Evolutionary conservation across 805 yeast genomes (phyloP).

Genomic region (Wickerhamomyces rabaulensis): DNA sequence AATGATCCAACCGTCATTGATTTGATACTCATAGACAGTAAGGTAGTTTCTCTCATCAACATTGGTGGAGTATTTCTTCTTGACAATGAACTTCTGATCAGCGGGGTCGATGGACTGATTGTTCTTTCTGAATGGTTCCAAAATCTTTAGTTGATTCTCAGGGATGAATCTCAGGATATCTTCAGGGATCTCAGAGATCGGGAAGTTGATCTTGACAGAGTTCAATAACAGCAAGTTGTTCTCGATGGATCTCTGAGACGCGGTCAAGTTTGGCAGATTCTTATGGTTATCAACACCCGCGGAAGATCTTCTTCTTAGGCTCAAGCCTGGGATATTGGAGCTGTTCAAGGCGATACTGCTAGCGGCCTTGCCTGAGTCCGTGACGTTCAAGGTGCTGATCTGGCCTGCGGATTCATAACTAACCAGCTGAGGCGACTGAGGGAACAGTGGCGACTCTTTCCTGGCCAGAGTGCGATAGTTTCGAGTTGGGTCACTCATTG

Average conservation of each 20-base stretch:
- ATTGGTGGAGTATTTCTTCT: constrained; percentile 61
- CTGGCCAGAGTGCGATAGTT: constrained; percentile 3
- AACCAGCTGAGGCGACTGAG: neutral
- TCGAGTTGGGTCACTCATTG: neutral
- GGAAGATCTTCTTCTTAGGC: constrained; percentile 4
- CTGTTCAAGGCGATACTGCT: neutral
- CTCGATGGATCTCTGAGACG: constrained; percentile 7
- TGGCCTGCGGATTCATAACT: neutral
- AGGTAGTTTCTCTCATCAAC: constrained; percentile 66
- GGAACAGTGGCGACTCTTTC: constrained; percentile 1
- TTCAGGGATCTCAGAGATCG: constrained; percentile 10
- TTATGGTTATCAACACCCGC: neutral
- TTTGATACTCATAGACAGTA: constrained; percentile 66
- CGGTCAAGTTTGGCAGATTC: neutral
- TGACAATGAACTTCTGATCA: constrained; percentile 9
- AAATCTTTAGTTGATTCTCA: constrained; percentile 14
- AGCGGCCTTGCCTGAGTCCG: neutral
- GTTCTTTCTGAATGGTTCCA: constrained; percentile 1
- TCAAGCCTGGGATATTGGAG: neutral
- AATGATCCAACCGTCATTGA: constrained; percentile 52
- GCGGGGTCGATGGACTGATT: constrained; percentile 1
- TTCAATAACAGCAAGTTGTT: constrained; percentile 14
- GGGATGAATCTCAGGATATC: constrained; percentile 17
- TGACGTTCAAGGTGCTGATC: neutral
- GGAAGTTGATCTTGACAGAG: constrained; percentile 16